Conservation (phyloP, 306 rosid genomes). For the Cicer bijugum region DNA sequence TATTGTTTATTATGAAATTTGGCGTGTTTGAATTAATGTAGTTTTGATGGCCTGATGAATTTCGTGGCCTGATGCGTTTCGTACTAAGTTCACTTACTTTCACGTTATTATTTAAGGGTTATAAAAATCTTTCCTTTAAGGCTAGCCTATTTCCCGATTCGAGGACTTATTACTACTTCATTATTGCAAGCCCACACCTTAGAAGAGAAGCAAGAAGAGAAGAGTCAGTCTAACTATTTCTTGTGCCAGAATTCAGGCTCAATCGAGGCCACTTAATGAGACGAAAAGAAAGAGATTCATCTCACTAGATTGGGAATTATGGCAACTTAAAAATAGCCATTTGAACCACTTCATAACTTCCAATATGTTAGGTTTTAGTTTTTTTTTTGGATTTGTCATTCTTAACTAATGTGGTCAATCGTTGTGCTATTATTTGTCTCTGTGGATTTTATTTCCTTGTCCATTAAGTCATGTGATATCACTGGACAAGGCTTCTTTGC, state of each 20-base stretch:
- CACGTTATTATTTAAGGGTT: not conserved
- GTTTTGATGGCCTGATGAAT: slow-evolving; percentile 13
- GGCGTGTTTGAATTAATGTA: not conserved
- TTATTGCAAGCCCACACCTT: no score
- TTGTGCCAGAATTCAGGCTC: no score
- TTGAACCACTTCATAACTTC: not conserved
- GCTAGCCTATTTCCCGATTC: no score
- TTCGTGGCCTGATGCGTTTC: not conserved
- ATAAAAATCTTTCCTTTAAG: no score
- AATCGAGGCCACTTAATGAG: no score
- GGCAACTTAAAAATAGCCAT: not conserved
- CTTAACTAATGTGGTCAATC: not conserved
- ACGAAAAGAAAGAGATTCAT: no score
- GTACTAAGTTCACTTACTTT: slow-evolving; percentile 7
- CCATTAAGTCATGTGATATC: not conserved
- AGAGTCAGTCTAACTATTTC: no score
- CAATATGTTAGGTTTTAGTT: not conserved
- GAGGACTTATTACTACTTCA: no score
- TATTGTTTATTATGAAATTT: slow-evolving; percentile 5
- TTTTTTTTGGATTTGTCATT: not conserved
- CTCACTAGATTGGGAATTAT: not conserved
- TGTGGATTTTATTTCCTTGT: slow-evolving; percentile 17
- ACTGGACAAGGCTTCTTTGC: not conserved
- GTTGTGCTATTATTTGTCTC: not conserved
- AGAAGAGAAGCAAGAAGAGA: no score